Evolutionary conservation across 371 early-diverging fungal genomes (phyloP).

Genomic region (Chytridium lagenaria): DNA sequence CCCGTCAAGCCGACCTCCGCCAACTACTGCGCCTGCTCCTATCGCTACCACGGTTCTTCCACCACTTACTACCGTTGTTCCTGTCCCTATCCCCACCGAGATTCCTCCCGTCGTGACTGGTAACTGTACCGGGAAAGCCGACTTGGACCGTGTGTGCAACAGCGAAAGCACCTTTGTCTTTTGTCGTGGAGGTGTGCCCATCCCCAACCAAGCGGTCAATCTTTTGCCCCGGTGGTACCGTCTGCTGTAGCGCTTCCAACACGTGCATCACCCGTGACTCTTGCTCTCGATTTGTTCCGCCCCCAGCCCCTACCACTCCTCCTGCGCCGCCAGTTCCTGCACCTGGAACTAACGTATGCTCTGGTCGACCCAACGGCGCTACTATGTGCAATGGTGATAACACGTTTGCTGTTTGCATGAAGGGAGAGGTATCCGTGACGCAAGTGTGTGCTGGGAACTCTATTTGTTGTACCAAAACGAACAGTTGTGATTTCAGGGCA

Average conservation of each 20-base stretch:
- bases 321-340: background rate
- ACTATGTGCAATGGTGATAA: constrained; percentile 26
- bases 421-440: constrained; percentile 17
- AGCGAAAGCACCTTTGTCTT: constrained; percentile 9
- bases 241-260: constrained; percentile 8
- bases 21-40: background rate
- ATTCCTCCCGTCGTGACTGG: background rate
- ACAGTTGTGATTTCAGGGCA: constrained; percentile 2
- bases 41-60: background rate
- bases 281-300: background rate
- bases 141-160: constrained; percentile 12
- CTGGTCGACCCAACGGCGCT: constrained; percentile 29
- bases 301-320: background rate
- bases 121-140: constrained; percentile 21
- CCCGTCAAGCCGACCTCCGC: background rate
- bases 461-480: background rate
- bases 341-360: constrained; percentile 12
- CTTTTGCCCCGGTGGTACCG: constrained; percentile 1
- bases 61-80: background rate
- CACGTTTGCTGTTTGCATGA: constrained; percentile 31
- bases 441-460: background rate
- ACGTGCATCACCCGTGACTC: background rate
- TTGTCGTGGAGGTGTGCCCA: constrained; percentile 4
- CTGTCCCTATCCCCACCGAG: background rate
- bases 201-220: constrained; percentile 24